Evolutionary conservation across 208 protist genomes (phyloP).

Genomic region (Trypanosoma caninum): DNA sequence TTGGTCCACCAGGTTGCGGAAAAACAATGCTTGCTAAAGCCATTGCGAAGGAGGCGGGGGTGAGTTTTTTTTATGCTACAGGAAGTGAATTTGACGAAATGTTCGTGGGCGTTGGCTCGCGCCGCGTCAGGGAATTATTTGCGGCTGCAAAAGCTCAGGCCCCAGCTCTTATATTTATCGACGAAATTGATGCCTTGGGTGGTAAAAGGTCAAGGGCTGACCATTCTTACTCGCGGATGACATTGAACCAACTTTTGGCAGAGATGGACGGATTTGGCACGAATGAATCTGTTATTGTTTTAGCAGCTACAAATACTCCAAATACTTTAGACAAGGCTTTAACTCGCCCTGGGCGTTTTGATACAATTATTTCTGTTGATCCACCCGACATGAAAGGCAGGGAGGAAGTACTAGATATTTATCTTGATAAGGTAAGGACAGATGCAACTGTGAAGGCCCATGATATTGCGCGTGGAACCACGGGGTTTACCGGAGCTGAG

Average conservation of each 20-base stretch:
- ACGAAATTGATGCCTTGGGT: slow-evolving; percentile 98
- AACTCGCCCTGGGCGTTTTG: slow-evolving; percentile 88
- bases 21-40: slow-evolving; percentile 94
- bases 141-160: slow-evolving; percentile 89
- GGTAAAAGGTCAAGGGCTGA: slow-evolving; percentile 66
- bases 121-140: slow-evolving; percentile 95
- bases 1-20: slow-evolving; percentile 97
- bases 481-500: slow-evolving; percentile 91
- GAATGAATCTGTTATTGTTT: slow-evolving; percentile 93
- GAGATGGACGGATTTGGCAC: slow-evolving; percentile 97
- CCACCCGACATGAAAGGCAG: slow-evolving; percentile 91
- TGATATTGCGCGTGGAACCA: slow-evolving; percentile 82
- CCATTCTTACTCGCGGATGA: slow-evolving; percentile 85
- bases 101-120: slow-evolving; percentile 97
- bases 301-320: slow-evolving; percentile 98
- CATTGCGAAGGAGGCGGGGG: slow-evolving; percentile 92
- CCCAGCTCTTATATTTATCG: slow-evolving; percentile 98
- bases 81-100: slow-evolving; percentile 97
- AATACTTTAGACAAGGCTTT: slow-evolving; percentile 94
- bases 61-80: slow-evolving; percentile 95
- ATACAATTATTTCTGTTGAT: slow-evolving; percentile 86
- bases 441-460: slow-evolving; percentile 66
- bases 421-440: slow-evolving; percentile 81
- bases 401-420: slow-evolving; percentile 81
- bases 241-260: slow-evolving; percentile 96